Base-by-base conservation (phyloP, 345 rosid genomes). In the Toxicodendron radicans region DNA sequence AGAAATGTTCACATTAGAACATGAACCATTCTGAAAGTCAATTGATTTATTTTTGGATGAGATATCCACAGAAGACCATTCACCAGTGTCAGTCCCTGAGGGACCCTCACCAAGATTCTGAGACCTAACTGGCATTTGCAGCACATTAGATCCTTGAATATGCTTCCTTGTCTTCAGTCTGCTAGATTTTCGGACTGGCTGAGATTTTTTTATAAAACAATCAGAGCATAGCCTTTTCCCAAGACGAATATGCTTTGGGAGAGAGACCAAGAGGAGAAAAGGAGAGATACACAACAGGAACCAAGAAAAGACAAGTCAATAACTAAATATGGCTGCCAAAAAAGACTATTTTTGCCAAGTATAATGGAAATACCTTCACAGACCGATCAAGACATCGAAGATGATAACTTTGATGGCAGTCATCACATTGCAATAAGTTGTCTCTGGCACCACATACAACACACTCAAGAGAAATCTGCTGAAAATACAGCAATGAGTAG, bases 381-480 rank as follows among this genome's bases (percentile, higher is more conserved):
- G 61, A 23, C 48, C 9, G 24, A 21, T 71, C 79, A 76, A 73
- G 59, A 51, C 80, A 76, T 13, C 61, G 71, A 66, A 69, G 67
- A 79, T 82, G 78, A 67, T 53, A 79, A 11, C 51, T 74, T 72
- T 24, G 79, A 58, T 64, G 21, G 72, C 83, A 76, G 61, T 73
- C 79, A 64, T 66, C 64, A 57, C 81, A 77, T 16, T 52, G 45
- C 46, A 71, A 56, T 10, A 74, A 69, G 73, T 77, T 66, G 30
- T 57, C 76, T 64, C 65, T 56, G 5, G 51, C 65, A 52, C 78
- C 76, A 67, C 78, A 81, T 12, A 45, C 8, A 53, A 53, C 51
- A 66, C 81, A 77, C 43, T 62, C 72, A 18, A 46, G 60, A 57
- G 43, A 71, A 17, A 11, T 74, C 81, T 78, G 75, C 74, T 60